phyloP scores from a whole-genome alignment of 495 filamentous ascomycete species.

The Penicillium bialowiezense region DNA sequence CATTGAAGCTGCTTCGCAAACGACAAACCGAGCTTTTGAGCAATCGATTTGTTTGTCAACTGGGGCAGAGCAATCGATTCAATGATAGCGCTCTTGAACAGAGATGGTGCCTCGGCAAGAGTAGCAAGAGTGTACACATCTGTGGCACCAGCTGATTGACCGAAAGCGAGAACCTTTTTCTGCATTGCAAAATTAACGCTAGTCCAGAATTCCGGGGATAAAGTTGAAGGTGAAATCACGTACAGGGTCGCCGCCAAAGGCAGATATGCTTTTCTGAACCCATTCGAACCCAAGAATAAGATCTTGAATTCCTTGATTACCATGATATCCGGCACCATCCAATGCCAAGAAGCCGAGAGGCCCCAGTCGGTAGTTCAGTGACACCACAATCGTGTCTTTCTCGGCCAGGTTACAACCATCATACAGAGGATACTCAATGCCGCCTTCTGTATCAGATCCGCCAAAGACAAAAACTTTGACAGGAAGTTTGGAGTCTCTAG shows the following conservation, averaged over 20 bases:
- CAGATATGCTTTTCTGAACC: constrained; percentile 29
- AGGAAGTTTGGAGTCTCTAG: constrained; percentile 35
- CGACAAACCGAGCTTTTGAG: constrained; percentile 14
- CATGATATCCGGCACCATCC: constrained; percentile 22
- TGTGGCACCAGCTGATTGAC: constrained; percentile 38
- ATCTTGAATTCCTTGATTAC: constrained; percentile 29
- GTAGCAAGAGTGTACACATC: constrained; percentile 30
- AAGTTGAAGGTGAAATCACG: constrained; percentile 1
- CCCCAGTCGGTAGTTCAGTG: constrained; percentile 38
- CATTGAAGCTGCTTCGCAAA: constrained; percentile 28
- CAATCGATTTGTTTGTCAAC: constrained; percentile 10
- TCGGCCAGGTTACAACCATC: constrained; percentile 38
- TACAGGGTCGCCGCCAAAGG: constrained; percentile 34
- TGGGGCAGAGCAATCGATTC: constrained; percentile 33
- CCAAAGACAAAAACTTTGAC: constrained; percentile 45
- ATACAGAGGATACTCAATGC: constrained; percentile 27
- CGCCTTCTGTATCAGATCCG: constrained; percentile 23
- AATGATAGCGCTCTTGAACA: constrained; percentile 30
- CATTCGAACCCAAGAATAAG: constrained; percentile 26
- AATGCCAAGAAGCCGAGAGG: constrained; percentile 31
- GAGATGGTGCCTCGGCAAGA: constrained; percentile 29
- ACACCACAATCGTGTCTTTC: constrained; percentile 36
- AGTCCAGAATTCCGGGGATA: background rate
- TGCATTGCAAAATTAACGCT: background rate
- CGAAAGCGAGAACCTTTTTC: constrained; percentile 34